Base-by-base conservation (phyloP, 805 yeast species). In the Cyberlindnera samutprakarnensis region DNA sequence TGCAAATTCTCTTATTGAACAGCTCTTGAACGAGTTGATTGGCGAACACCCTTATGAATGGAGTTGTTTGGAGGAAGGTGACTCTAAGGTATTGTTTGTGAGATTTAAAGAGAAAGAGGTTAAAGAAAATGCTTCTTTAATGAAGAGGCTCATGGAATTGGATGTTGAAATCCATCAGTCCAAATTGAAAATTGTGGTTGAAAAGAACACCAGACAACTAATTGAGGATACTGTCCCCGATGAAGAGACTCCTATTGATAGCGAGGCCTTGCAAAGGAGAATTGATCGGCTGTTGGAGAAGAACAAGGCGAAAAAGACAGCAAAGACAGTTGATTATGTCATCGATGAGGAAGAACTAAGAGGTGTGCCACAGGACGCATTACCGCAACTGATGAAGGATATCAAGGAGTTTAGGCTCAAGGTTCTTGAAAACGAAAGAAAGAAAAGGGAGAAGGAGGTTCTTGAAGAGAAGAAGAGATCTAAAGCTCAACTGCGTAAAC, bases 281-380 rank as follows among this genome's bases (percentile, higher is more conserved):
- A 25, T 37, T 5, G 12, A 8, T 18, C 24, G 23, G 23, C 14
- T 32, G 7, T 14, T 38, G n/a, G 33, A 30, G n/a, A 34, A 21
- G 15, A 23, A 15, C 17, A 41, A 33, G 18, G 18, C 13, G 8
- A 26, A 24, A 15, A 35, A 24, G 17, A 14, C 32, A 14, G 19
- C 31, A 7, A 22, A 20, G 7, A 39, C 29, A 7, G 23, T 43
- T 22, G 56, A 48, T 20, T 77, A 78, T 47, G 62, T 66, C 33
- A 70, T 78, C 20, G 80, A 78, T 46, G 61, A 65, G n/a, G 56
- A 59, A 28, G 83, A 76, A 43, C 49, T 78, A 33, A 56, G 63
- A 11, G 83, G 73, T 41, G 68, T 77, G 4, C 82, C 84, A 2
- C 52, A 56, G 16, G 68, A 69, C 17, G 57, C 71, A 60, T 51